Evolutionary conservation across 23 red algal genomes (phyloP).

Genomic region (Gracilaria gracilis): DNA sequence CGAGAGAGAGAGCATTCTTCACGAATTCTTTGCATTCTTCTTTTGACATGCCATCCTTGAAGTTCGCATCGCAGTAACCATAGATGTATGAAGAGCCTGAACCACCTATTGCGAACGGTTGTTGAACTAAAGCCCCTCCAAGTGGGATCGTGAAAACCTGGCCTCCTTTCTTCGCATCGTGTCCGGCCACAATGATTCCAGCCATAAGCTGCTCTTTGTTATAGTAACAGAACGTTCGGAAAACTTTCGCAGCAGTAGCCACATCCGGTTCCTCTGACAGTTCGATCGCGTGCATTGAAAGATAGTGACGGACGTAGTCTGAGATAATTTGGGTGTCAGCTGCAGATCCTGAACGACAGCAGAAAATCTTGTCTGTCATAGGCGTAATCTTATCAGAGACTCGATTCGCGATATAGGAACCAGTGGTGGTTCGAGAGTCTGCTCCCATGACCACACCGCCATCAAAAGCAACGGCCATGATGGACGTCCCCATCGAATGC

Average conservation of each 20-base stretch:
- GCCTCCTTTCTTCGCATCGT: constrained; percentile 83
- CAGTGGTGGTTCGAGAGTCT: constrained; percentile 96
- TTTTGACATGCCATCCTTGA: constrained; percentile 84
- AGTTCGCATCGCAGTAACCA: constrained; percentile 95
- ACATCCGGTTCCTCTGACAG: constrained; percentile 79
- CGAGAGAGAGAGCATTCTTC: constrained; percentile 85
- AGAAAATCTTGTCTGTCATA: constrained; percentile 90
- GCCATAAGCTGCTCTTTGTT: constrained; percentile 96
- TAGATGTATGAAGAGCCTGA: constrained; percentile 98
- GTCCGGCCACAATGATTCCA: constrained; percentile 97
- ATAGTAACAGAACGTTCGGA: constrained; percentile 90
- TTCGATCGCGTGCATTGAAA: constrained; percentile 90
- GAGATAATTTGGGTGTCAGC: constrained; percentile 98
- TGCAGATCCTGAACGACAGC: constrained; percentile 98
- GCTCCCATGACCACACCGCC: constrained; percentile 98
- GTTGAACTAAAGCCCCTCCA: constrained; percentile 85
- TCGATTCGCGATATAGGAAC: constrained; percentile 98
- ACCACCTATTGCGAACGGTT: constrained; percentile 97
- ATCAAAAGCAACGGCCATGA: constrained; percentile 97
- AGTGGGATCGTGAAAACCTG: constrained; percentile 97
- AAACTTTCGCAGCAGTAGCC: constrained; percentile 77
- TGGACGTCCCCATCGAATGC: constrained; percentile 92
- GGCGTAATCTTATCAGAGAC: constrained; percentile 98
- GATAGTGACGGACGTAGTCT: constrained; percentile 95
- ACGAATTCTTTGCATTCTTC: constrained; percentile 88